Evolutionary conservation across 768 basidiomycete species (phyloP), one percentile per base, ranked within the genome.

Genomic region (Lactifluus subvellereus): DNA sequence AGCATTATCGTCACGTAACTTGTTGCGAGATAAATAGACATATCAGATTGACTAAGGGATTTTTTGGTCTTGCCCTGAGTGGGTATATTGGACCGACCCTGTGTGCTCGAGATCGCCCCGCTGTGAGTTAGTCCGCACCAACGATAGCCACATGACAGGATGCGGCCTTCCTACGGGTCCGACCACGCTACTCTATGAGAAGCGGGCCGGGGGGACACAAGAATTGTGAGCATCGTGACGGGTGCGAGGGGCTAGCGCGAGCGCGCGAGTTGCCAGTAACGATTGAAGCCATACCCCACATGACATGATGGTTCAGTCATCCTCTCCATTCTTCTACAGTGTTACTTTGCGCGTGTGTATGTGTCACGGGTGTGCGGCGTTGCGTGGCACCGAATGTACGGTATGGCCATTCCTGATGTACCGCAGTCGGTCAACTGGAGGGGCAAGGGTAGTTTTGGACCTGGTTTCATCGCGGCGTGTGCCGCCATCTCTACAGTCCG

Each of bases 151-250:
- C 20, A 48, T 48, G 47, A 48, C 22, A 22, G 22, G 47, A 27
- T 13, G 11, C 27, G 22, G 13, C 22, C 22, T 22, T 48, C 9
- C 47, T 8, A 48, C 6, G 3, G 47, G 10, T 11, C 22, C 22
- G 16, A 27, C 27, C 27, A 27, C 10, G 22, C 22, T 48, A 27
- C 47, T 40, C 11, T 11, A 22, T 16, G 10, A 48, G n/a, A 4
- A 48, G 13, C 6, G 22, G 8, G 40, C 4, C 20, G 10, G 22
- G 9, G 47, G 9, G 47, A 14, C 47, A 56, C 35, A 54, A 54
- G 53, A 54, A 54, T 54, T 54, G 53, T 54, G 53, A 54, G 40
- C 53, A 40, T 27, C 27, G 53, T 54, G 53, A 54, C 53, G 53
- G 20, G 52, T 13, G 40, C n/a, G 18, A 45, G 45, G 45, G 45